Base-by-base conservation (phyloP, 768 basidiomycete genomes). In the Mycena rosella region DNA sequence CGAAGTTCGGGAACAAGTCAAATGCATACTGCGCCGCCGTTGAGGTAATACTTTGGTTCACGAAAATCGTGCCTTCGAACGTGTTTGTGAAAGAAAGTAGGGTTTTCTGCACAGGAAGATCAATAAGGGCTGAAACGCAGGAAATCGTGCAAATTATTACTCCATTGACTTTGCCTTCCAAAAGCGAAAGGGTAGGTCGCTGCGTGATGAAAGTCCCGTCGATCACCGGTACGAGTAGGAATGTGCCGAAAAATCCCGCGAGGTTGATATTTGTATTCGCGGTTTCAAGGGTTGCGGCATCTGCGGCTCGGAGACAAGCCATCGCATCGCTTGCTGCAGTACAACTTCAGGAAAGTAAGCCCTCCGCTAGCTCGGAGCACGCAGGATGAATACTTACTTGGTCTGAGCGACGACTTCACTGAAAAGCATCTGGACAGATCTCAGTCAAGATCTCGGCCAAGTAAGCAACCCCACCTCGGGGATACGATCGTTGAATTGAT, bases 191-290 rank as follows among this genome's bases (percentile, higher is more conserved):
- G 0, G 72, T 78, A 5, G 80, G 79, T 27, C 74, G 75, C 45
- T 81, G 81, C 5, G 73, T 38, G 44, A 82, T 82, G 56, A 80
- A 79, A 1, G 67, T 70, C 0, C 78, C 81, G 44, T 81, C 80
- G 7, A 82, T 67, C 6, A 82, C 77, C 0, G 80, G 79, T 14
- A 72, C 67, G n/a, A 77, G 73, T n/a, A 55, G 32, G 40, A 55
- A 77, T 15, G 74, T 76, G 0, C 75, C 77, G 51, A 47, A 79
- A 60, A 80, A 79, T 9, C 51, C 75, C 47, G 65, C 61, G 3
- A 0, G 0, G 9, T 69, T 68, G 18, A 79, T 32, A 14, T 73
- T 17, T 7, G n/a, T 47, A 63, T 80, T 80, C 24, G 59, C 63
- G 7, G 60, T 56, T 62, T 78, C 67, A 3, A 82, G 73, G 3